Conservation (phyloP, 768 basidiomycete species). For the Collybiopsis luxurians region DNA sequence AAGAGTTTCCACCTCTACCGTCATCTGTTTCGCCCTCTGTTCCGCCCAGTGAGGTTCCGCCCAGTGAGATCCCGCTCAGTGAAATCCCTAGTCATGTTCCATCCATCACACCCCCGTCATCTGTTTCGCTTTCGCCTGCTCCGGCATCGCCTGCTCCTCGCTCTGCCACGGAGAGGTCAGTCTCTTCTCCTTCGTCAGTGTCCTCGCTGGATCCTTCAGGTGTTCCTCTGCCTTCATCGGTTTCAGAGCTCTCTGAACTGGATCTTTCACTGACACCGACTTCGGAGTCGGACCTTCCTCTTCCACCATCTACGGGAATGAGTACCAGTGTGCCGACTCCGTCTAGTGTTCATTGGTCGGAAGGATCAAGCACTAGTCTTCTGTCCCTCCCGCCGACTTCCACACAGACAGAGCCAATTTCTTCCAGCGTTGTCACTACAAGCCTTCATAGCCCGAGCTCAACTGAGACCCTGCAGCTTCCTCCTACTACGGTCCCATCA, state of each 20-base stretch:
- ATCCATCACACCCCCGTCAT: conserved; percentile 13
- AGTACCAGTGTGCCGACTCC: conserved; percentile 27
- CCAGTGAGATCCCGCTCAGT: background rate
- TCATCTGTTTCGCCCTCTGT: background rate
- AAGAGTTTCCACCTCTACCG: conserved; percentile 13
- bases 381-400: conserved; percentile 15
- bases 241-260: conserved; percentile 22
- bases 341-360: conserved; percentile 26
- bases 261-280: conserved; percentile 21
- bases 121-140: background rate
- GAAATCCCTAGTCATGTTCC: conserved; percentile 11
- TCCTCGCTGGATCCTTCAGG: conserved; percentile 26
- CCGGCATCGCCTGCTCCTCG: no score
- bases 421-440: background rate
- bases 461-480: conserved; percentile 13
- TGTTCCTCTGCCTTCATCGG: conserved; percentile 37
- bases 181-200: conserved; percentile 27
- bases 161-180: conserved; percentile 14
- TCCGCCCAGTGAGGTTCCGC: background rate
- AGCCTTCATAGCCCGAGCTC: conserved; percentile 10
- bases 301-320: conserved; percentile 15
- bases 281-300: conserved; percentile 22
- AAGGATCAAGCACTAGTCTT: conserved; percentile 9
- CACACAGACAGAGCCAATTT: background rate
- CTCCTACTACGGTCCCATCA: conserved; percentile 28